phyloP scores from a whole-genome alignment of 805 yeast genomes.

The Ogataea chonburiensis region DNA sequence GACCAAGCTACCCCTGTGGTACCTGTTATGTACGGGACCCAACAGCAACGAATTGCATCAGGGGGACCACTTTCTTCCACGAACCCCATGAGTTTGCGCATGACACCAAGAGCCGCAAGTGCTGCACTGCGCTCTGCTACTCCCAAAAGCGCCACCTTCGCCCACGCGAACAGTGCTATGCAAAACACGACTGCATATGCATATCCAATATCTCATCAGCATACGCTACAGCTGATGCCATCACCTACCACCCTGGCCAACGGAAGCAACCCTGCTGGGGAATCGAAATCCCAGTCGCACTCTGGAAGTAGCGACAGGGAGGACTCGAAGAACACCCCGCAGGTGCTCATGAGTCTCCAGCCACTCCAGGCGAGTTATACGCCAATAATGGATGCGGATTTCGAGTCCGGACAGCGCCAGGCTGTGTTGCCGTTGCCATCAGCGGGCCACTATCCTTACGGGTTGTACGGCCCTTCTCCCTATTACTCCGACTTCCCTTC shows the following conservation, averaged over 20 bases:
- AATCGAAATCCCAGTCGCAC: conserved; percentile 12
- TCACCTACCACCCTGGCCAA: conserved; percentile 18
- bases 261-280: conserved; percentile 12
- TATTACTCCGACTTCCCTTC: conserved; percentile 20
- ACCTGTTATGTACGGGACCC: conserved; percentile 24
- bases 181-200: conserved; percentile 17
- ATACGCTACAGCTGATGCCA: conserved; percentile 16
- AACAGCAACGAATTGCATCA: conserved; percentile 16
- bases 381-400: conserved; percentile 20
- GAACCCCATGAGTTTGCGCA: conserved; percentile 15
- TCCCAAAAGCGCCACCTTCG: conserved; percentile 20
- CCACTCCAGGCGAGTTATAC: conserved; percentile 14
- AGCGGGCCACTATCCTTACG: conserved; percentile 22
- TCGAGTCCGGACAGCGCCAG: conserved; percentile 19
- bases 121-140: conserved; percentile 18
- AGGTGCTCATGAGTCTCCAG: conserved; percentile 18
- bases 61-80: conserved; percentile 12
- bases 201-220: conserved; percentile 13
- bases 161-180: conserved; percentile 16
- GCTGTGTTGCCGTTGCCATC: conserved; percentile 17
- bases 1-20: conserved; percentile 33
- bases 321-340: conserved; percentile 14
- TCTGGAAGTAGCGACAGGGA: conserved; percentile 11
- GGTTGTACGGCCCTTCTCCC: conserved; percentile 24
- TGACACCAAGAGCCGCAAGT: conserved; percentile 22